These are phyloP conservation scores for Mortierella polycephala DNA, from an alignment of 371 early-diverging fungal genomes.

Conservation along the genomic window DNA sequence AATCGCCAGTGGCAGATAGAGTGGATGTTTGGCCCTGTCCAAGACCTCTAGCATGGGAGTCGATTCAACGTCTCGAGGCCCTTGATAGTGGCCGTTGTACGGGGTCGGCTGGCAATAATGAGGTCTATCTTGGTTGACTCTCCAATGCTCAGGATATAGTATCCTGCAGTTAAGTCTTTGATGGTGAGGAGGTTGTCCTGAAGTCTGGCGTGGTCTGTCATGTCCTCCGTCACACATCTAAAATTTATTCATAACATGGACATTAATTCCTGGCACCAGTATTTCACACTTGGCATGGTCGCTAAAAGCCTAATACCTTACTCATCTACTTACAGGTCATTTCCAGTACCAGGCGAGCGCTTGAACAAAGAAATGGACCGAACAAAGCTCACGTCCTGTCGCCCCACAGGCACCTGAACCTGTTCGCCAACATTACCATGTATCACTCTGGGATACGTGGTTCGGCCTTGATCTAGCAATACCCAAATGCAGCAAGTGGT, in stretches of 20 bases:
- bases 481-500: constrained; percentile 19
- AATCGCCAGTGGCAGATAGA: constrained; percentile 11
- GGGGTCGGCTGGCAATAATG: constrained; percentile 7
- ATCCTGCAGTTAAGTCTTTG: constrained; percentile 19
- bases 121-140: constrained; percentile 4
- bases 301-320: not conserved
- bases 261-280: no score
- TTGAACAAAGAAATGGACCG: constrained; percentile 25
- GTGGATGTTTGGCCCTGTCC: constrained; percentile 24
- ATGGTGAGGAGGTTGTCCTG: constrained; percentile 24
- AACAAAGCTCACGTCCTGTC: constrained; percentile 5
- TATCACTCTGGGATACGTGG: constrained; percentile 21
- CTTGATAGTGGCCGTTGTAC: not conserved
- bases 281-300: no score
- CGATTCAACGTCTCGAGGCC: constrained; percentile 20
- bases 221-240: constrained; percentile 29
- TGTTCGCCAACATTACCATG: constrained; percentile 45
- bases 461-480: not conserved
- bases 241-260: no score
- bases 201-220: constrained; percentile 16
- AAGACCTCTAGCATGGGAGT: constrained; percentile 36
- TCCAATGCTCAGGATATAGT: constrained; percentile 24
- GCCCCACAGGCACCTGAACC: constrained; percentile 46
- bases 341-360: constrained; percentile 35
- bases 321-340: constrained; percentile 29